These are phyloP conservation scores for Rubus idaeus DNA, from an alignment of 306 rosid genomes.

Conservation along the genomic window DNA sequence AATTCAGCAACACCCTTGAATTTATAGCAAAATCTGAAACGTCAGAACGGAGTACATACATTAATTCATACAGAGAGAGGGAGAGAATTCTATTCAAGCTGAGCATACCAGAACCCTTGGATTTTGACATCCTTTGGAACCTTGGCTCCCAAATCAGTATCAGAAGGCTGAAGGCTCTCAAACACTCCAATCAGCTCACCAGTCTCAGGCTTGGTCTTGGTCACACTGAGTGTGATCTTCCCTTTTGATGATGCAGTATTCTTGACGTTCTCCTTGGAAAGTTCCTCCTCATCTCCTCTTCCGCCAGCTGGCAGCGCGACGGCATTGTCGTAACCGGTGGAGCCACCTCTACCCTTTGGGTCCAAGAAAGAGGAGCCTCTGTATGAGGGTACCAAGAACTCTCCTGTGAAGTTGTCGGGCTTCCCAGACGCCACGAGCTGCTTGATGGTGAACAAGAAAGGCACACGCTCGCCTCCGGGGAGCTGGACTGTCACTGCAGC, in stretches of 20 bases:
- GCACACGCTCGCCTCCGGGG: constrained; percentile 93
- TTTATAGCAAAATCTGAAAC: constrained; percentile 50
- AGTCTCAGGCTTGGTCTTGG: constrained; percentile 80
- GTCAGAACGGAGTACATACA: constrained; percentile 18
- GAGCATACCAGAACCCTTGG: constrained; percentile 96
- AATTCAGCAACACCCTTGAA: constrained; percentile 29
- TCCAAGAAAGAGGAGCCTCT: constrained; percentile 94
- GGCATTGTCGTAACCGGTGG: constrained; percentile 85
- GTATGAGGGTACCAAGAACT: constrained; percentile 83
- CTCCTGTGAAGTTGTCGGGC: constrained; percentile 65
- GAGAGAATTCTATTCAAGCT: constrained; percentile 63
- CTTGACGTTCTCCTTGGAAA: constrained; percentile 74
- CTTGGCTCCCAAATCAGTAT: constrained; percentile 97
- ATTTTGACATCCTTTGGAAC: constrained; percentile 91
- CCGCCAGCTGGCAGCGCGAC: constrained; percentile 92
- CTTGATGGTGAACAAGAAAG: constrained; percentile 92
- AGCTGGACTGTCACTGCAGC: constrained; percentile 90
- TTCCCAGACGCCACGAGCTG: constrained; percentile 91
- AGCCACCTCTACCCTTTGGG: constrained; percentile 99
- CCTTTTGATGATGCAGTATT: constrained; percentile 72
- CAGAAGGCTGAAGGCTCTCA: constrained; percentile 91
- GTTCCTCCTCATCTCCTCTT: constrained; percentile 95
- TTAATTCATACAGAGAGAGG: constrained; percentile 6
- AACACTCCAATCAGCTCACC: constrained; percentile 94
- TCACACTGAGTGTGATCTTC: constrained; percentile 79